Base-by-base conservation (phyloP, 441 rosid genomes). In the Sinapis alba region DNA sequence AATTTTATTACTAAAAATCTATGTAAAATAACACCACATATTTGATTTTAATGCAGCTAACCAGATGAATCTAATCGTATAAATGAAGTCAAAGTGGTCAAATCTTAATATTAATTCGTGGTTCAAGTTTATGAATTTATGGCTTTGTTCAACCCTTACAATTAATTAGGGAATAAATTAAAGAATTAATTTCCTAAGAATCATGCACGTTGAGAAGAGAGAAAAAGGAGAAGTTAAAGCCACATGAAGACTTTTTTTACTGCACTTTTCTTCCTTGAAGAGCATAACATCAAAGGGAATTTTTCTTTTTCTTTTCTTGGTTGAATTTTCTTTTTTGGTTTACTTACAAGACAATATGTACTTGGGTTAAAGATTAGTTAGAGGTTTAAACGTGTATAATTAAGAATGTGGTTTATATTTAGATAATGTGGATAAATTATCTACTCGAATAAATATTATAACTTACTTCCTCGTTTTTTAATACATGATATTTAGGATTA, bases 351-450 rank as follows among this genome's bases (percentile, higher is more conserved):
- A 7, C 11, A 19, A 4, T 24, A 8, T 18, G 34, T 57, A 13
- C 13, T 57, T 57, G n/a, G 62, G 32, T 24, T 24, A 24, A 57
- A 57, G 62, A 57, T 57, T 51, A 51, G 24, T 51, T 51, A 51
- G 57, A 19, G 24, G 57, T 51, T 51, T 19, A 51, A 8, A 3
- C 57, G 24, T 19, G 3, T 20, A 9, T 0, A 53, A 20, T 20
- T 50, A n/a, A n/a, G 10, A 47, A 47, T 50, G 21, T 50, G 41
- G 13, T 34, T 34, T 34, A 8, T 28, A 8, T 11, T 38, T 12
- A 38, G n/a, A 3, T 11, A 18, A 2, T 51, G 19, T 51, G 21
- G 23, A 24, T 51, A 2, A 18, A 51, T 18, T 20, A 18, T 7
- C 21, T 9, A 8, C 23, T 18, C 20, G 12, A 18, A 38, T 1